Evolutionary conservation across 2,329 filamentous ascomycete species (phyloP).

Genomic region (Exserohilum turcica): DNA sequence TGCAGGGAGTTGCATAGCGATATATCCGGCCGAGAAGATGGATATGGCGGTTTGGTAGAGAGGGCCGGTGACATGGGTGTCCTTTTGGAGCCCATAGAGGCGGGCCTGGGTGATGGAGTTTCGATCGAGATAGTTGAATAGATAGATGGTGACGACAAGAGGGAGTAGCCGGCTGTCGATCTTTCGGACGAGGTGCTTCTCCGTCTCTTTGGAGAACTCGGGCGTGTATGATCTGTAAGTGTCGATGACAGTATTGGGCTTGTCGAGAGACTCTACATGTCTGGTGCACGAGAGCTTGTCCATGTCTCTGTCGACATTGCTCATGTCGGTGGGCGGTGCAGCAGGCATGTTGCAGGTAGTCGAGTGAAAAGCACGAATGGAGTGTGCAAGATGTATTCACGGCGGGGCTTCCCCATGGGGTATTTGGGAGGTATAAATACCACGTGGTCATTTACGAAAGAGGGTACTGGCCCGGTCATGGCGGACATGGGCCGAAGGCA

Average conservation of each 20-base stretch:
- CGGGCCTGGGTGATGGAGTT: slow-evolving; percentile 27
- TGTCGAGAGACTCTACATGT: background rate
- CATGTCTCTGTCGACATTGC: background rate
- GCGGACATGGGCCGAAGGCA: background rate
- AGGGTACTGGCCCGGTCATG: background rate
- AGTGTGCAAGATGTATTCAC: background rate
- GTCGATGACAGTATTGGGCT: background rate
- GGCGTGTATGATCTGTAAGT: background rate
- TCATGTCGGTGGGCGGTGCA: background rate
- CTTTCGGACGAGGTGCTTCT: slow-evolving; percentile 14
- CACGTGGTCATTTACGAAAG: background rate
- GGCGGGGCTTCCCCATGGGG: background rate
- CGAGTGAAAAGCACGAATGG: background rate
- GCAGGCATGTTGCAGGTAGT: background rate
- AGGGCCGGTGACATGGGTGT: slow-evolving; percentile 27
- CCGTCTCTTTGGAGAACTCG: background rate
- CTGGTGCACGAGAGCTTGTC: background rate
- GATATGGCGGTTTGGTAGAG: slow-evolving; percentile 46
- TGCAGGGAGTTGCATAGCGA: slow-evolving; percentile 27
- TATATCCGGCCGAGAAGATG: slow-evolving; percentile 60
- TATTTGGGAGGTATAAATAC: background rate
- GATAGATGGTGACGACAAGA: slow-evolving; percentile 24
- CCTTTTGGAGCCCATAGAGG: slow-evolving; percentile 27
- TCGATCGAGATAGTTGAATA: slow-evolving; percentile 30
- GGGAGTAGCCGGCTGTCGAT: slow-evolving; percentile 22